Percentiles rank a stretch among this genome's conserved stretches.
Evolutionary conservation across 371 early-diverging fungal species (phyloP).

Genomic region (Fennellomyces sp.): DNA sequence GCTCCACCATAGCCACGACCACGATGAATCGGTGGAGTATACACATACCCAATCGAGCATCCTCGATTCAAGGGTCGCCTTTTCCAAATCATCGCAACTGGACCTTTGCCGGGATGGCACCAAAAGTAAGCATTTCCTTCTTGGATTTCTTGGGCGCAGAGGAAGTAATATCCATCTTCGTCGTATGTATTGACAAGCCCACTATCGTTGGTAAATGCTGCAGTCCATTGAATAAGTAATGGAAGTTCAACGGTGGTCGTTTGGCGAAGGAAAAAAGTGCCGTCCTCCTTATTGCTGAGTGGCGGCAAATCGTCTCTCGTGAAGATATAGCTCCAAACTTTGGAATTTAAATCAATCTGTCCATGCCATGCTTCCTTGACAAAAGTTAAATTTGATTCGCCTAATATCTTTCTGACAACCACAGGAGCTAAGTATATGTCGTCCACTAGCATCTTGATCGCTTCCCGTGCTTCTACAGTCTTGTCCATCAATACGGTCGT

Average conservation of each 20-base stretch:
- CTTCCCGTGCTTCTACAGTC: not conserved
- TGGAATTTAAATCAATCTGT: too few species aligned
- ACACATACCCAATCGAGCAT: slow-evolving; percentile 3
- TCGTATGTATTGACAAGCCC: not conserved
- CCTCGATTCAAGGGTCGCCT: not conserved
- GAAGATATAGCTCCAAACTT: too few species aligned
- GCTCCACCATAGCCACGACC: slow-evolving; percentile 3
- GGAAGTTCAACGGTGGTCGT: not conserved
- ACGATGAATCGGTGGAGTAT: slow-evolving; percentile 1
- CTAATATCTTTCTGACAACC: not conserved
- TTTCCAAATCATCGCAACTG: slow-evolving; percentile 1
- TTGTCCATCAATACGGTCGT: not conserved
- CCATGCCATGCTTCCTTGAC: not conserved
- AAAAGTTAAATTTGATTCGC: not conserved
- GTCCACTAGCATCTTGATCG: not conserved
- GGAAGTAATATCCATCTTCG: not conserved
- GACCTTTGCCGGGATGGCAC: not conserved
- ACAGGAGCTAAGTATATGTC: not conserved
- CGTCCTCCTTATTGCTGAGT: not conserved
- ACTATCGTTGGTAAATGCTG: not conserved
- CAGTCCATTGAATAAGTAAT: not conserved
- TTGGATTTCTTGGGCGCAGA: not conserved
- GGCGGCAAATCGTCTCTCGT: too few species aligned
- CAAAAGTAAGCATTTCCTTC: not conserved
- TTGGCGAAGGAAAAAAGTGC: not conserved